Conservation (phyloP, 2,329 filamentous ascomycete species). For the Microcera coccophila region DNA sequence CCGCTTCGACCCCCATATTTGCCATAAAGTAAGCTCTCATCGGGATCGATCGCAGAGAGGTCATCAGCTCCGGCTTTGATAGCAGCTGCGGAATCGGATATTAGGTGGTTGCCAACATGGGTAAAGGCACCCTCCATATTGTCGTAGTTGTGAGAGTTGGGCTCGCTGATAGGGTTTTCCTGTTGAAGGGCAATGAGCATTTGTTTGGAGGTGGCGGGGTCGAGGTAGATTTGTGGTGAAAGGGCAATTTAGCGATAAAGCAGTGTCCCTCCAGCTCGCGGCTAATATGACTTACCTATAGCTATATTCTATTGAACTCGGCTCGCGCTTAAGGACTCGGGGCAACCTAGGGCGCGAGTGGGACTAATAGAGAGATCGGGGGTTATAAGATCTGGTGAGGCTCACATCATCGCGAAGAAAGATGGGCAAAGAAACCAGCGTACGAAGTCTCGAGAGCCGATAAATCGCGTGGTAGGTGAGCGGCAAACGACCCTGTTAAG, state of each 20-base stretch:
- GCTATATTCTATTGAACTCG: conserved; percentile 21
- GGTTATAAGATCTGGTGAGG: conserved; percentile 29
- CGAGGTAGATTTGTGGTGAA: conserved; percentile 1
- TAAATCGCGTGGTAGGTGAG: conserved; percentile 1
- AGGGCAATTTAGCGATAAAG: neutral
- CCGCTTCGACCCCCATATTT: conserved; percentile 59
- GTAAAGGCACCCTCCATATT: conserved; percentile 85
- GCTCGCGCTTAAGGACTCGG: conserved; percentile 20
- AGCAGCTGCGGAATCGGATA: conserved; percentile 77
- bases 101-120: conserved; percentile 79
- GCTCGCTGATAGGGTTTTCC: conserved; percentile 27
- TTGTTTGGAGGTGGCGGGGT: conserved; percentile 18
- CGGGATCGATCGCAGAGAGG: conserved; percentile 65
- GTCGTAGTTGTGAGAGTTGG: conserved; percentile 19
- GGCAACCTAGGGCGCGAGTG: conserved; percentile 26
- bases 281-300: conserved; percentile 24
- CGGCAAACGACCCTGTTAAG: conserved; percentile 2
- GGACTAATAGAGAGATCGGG: conserved; percentile 29
- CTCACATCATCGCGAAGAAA: conserved; percentile 39
- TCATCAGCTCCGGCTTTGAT: conserved; percentile 85
- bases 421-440: conserved; percentile 18
- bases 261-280: conserved; percentile 2
- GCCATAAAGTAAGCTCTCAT: conserved; percentile 77
- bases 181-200: conserved; percentile 13
- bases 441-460: conserved; percentile 12